A percentile compares a stretch with the other conserved stretches of the same genome.
Conservation (phyloP, 2,329 filamentous ascomycete species). For the Cladosporium phlei region DNA sequence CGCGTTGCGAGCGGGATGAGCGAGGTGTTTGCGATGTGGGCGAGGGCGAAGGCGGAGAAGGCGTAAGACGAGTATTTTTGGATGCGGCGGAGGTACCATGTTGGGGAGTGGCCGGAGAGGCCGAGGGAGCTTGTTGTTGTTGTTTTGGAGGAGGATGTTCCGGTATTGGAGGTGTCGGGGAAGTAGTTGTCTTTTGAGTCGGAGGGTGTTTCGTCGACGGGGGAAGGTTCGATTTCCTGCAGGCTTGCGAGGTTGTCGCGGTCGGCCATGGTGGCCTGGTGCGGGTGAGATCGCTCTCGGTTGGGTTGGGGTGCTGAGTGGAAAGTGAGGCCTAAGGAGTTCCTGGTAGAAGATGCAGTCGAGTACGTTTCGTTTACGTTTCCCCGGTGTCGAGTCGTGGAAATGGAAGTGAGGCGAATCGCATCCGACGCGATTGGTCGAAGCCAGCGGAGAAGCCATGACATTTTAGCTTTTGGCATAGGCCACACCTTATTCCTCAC, state of each 20-base stretch:
- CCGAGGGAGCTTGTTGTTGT: conserved; percentile 42
- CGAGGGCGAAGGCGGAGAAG: conserved; percentile 67
- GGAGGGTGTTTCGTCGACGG: conserved; percentile 58
- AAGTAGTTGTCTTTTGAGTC: conserved; percentile 49
- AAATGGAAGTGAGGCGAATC: conserved; percentile 5
- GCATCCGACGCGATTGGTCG: not conserved
- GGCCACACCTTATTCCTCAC: not conserved
- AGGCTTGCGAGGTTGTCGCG: conserved; percentile 39
- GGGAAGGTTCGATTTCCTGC: conserved; percentile 74
- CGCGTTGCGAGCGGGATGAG: conserved; percentile 70
- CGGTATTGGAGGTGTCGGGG: conserved; percentile 16
- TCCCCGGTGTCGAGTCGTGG: not conserved
- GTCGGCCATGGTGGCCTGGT: conserved; percentile 27
- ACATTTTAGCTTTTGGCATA: not conserved
- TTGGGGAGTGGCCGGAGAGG: conserved; percentile 64
- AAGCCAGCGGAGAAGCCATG: not conserved
- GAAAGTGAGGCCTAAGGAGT: no score
- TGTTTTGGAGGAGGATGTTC: conserved; percentile 17
- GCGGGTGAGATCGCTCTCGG: no score
- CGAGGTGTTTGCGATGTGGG: conserved; percentile 78
- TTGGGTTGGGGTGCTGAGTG: not conserved
- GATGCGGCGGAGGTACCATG: conserved; percentile 71
- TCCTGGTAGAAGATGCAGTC: no score
- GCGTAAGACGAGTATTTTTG: conserved; percentile 89
- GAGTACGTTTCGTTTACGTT: not conserved